Conservation (phyloP, 2,329 filamentous ascomycete species). For the Cadophora gregata region DNA sequence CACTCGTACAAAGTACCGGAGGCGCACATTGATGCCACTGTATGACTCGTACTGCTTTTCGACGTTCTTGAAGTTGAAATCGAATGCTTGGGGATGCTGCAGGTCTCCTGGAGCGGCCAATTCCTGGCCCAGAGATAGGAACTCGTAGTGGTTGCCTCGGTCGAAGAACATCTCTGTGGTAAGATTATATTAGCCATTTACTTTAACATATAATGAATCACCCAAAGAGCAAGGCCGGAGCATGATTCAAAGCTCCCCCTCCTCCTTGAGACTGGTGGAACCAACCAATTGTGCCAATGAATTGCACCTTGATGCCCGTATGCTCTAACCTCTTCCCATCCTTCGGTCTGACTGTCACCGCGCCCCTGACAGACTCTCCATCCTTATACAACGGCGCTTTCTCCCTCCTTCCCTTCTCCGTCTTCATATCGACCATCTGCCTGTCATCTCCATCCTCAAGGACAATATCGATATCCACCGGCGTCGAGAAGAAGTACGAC, state of each 20-base stretch:
- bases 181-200: slow-evolving; percentile 17
- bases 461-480: slow-evolving; percentile 98
- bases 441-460: slow-evolving; percentile 94
- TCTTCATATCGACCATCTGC: slow-evolving; percentile 95
- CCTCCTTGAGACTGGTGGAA: slow-evolving; percentile 22
- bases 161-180: slow-evolving; percentile 97
- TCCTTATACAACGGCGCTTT: slow-evolving; percentile 98
- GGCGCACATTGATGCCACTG: slow-evolving; percentile 98
- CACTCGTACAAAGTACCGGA: slow-evolving; percentile 97
- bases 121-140: slow-evolving; percentile 95
- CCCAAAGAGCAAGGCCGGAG: background rate
- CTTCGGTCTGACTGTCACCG: slow-evolving; percentile 93
- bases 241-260: background rate
- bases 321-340: slow-evolving; percentile 98
- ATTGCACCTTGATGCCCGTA: slow-evolving; percentile 99
- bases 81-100: slow-evolving; percentile 97
- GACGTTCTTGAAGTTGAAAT: slow-evolving; percentile 99
- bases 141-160: slow-evolving; percentile 98
- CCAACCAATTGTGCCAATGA: slow-evolving; percentile 95
- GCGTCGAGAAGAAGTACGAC: slow-evolving; percentile 98
- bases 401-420: slow-evolving; percentile 96
- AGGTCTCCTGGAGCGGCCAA: slow-evolving; percentile 96
- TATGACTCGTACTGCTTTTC: slow-evolving; percentile 99
- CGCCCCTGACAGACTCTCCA: slow-evolving; percentile 96
- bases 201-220: background rate